These are phyloP conservation scores for Penicillium simplicissimum DNA, from an alignment of 495 filamentous ascomycete species.

Conservation along the genomic window DNA sequence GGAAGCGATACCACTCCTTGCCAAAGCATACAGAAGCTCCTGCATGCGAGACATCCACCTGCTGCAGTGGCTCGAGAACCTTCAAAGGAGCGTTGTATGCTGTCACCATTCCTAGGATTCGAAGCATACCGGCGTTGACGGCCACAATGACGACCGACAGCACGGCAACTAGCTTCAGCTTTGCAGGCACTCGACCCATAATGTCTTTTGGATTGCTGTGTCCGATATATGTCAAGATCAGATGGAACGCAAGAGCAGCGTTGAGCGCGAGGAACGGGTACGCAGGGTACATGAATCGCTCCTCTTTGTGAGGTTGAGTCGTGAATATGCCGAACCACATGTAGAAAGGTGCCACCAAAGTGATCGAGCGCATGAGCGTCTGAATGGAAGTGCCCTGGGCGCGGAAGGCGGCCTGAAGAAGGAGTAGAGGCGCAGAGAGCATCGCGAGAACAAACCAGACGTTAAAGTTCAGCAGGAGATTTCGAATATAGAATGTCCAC, in stretches of 20 bases:
- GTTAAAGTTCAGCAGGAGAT: slow-evolving; percentile 93
- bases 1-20: slow-evolving; percentile 99
- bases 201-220: slow-evolving; percentile 63
- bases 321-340: slow-evolving; percentile 94
- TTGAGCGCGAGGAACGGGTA: slow-evolving; percentile 94
- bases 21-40: slow-evolving; percentile 83
- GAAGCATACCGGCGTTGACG: slow-evolving; percentile 63
- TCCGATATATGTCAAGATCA: slow-evolving; percentile 70
- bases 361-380: slow-evolving; percentile 64
- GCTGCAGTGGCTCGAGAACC: slow-evolving; percentile 63
- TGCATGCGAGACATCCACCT: slow-evolving; percentile 44
- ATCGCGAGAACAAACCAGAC: slow-evolving; percentile 86
- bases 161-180: slow-evolving; percentile 65
- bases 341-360: slow-evolving; percentile 83
- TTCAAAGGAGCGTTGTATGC: slow-evolving; percentile 85
- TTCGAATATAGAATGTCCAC: slow-evolving; percentile 95
- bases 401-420: slow-evolving; percentile 50
- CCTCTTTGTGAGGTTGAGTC: slow-evolving; percentile 93
- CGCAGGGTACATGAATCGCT: slow-evolving; percentile 96
- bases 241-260: slow-evolving; percentile 82
- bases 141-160: slow-evolving; percentile 55
- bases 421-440: slow-evolving; percentile 62
- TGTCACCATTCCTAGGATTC: slow-evolving; percentile 76
- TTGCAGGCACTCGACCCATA: slow-evolving; percentile 66
- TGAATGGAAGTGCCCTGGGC: slow-evolving; percentile 41